A percentile compares a stretch with the other conserved stretches of the same genome.
Conservation (phyloP, 345 rosid species). For the Eutrema japonicum region DNA sequence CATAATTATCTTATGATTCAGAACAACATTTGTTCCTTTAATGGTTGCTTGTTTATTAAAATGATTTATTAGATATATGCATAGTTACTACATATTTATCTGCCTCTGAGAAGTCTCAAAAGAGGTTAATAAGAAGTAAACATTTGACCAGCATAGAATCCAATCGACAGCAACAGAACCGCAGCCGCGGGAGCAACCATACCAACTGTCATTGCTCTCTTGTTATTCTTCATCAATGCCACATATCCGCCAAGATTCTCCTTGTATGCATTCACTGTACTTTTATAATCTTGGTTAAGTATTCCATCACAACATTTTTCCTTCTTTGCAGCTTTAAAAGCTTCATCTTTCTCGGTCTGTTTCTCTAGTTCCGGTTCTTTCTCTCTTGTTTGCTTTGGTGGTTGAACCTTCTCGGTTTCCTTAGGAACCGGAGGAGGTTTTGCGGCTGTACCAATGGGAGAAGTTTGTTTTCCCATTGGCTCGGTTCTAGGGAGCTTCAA, state of each 20-base stretch:
- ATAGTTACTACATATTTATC: conserved; percentile 9
- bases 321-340: not conserved
- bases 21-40: not conserved
- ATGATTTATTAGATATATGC: not conserved
- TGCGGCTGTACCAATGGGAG: conserved; percentile 10
- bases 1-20: not conserved
- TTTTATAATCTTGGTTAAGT: conserved; percentile 33
- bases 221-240: conserved; percentile 39
- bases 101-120: conserved; percentile 7
- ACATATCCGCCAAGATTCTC: conserved; percentile 43
- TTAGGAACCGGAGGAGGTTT: conserved; percentile 24
- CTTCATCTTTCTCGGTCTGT: conserved; percentile 26
- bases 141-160: conserved; percentile 38
- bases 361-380: conserved; percentile 12
- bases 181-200: conserved; percentile 35
- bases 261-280: conserved; percentile 34
- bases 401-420: conserved; percentile 15
- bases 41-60: not conserved
- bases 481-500: conserved; percentile 42
- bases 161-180: conserved; percentile 39
- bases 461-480: conserved; percentile 22
- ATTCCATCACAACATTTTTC: conserved; percentile 19
- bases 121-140: conserved; percentile 22
- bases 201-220: conserved; percentile 25
- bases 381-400: not conserved